Percentiles rank a stretch among this genome's conserved stretches.
These are phyloP conservation scores for Rhizopogon rudus DNA, from an alignment of 768 basidiomycete genomes.

Conservation along the genomic window DNA sequence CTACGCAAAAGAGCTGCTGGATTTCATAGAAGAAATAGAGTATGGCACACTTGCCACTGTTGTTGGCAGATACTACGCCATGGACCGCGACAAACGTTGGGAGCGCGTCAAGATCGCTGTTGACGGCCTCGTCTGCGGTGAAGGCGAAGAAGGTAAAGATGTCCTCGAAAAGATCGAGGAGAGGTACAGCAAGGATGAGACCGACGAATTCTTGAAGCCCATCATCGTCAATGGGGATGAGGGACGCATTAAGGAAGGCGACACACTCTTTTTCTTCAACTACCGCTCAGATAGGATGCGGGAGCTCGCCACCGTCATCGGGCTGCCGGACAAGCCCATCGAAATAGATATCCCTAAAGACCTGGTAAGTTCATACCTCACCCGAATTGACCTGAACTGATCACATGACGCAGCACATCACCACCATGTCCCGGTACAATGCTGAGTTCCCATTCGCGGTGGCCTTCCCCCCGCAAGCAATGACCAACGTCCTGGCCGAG, in stretches of 20 bases:
- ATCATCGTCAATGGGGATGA: slow-evolving; percentile 81
- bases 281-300: slow-evolving; percentile 97
- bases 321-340: slow-evolving; percentile 77
- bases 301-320: slow-evolving; percentile 80
- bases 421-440: slow-evolving; percentile 94
- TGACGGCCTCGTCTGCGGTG: slow-evolving; percentile 76
- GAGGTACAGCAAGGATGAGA: slow-evolving; percentile 80
- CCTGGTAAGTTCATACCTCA: slow-evolving; percentile 45
- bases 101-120: slow-evolving; percentile 88
- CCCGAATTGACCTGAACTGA: background rate
- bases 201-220: slow-evolving; percentile 95
- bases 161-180: slow-evolving; percentile 62
- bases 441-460: slow-evolving; percentile 83
- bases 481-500: slow-evolving; percentile 94
- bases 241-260: slow-evolving; percentile 78
- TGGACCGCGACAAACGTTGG: slow-evolving; percentile 98
- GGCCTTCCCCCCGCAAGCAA: slow-evolving; percentile 90
- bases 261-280: slow-evolving; percentile 96
- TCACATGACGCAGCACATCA: slow-evolving; percentile 54
- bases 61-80: slow-evolving; percentile 90
- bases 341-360: slow-evolving; percentile 78
- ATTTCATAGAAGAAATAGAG: slow-evolving; percentile 72
- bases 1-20: slow-evolving; percentile 72
- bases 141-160: slow-evolving; percentile 50
- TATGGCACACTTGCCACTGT: slow-evolving; percentile 82